Base-by-base conservation (phyloP, 495 filamentous ascomycete species). In the Daldinia bambusicola region DNA sequence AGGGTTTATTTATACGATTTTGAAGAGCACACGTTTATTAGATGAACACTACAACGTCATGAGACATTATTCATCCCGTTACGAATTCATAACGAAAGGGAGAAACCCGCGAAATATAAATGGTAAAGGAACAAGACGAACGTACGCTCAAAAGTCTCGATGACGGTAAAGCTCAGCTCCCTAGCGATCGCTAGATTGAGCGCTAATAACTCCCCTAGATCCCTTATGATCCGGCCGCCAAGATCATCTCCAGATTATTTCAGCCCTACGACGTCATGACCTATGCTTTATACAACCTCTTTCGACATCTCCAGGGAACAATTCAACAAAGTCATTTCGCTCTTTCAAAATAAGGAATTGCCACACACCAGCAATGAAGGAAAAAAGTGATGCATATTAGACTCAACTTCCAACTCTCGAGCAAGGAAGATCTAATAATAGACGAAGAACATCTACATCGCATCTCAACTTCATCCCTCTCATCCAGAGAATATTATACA, bases 231-330 rank as follows among this genome's bases (percentile, higher is more conserved):
- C 48, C 18, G 52, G 26, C 18, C 8, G 2, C 52, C 6, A 9
- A 31, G 43, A 2, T n/a, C n/a, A n/a, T n/a, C n/a, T 4, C 8
- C 12, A 16, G 48, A 18, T 10, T 31, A 13, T 32, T 41, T 40
- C 51, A 69, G 59, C 66, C 59, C 59, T 58, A 58, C 65, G 57
- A 61, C 65, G 57, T 56, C 50, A 67, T 43, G 18, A 61, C 37
- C 38, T 50, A 2, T 48, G 6, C 30, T 63, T 55, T 41, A 2
- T 30, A 8, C 7, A 13, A 37, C 18, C 13, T 40, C 1, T 20
- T 13, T 0, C 2, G 13, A n/a, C 7, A 50, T 5, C 26, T 26
- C 1, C 26, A 26, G 26, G 3, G 3, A 12, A 12, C 6, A 38
- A 45, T 45, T 45, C 41, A 10, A 45, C 0, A 20, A 20, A 10